Base-by-base conservation (phyloP, 106 monocot genomes). In the Allium fistulosum region DNA sequence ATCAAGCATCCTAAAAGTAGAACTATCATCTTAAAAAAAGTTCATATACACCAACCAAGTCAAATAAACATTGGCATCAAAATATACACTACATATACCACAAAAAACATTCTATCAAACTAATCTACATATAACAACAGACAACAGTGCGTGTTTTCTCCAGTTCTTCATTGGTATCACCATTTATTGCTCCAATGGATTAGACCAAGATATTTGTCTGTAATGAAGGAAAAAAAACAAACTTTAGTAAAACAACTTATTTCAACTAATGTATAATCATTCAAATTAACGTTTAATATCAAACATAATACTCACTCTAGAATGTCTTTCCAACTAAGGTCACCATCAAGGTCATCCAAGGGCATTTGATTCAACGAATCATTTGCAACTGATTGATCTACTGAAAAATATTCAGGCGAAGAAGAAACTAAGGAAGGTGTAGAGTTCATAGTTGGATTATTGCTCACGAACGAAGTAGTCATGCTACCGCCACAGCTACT, bases 351-450 rank as follows among this genome's bases (percentile, higher is more conserved):
- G 15, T 55, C 53, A 7, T 61, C 61, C 10, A 22, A 11, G 37
- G 37, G 37, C 37, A 37, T 37, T 37, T 5, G 37, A 37, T 37
- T 37, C 4, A 37, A 37, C 5, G 37, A 37, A 37, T 37, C 37
- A 37, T 37, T 37, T 37, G 37, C 37, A 37, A 1, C 37, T 11
- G 17, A 22, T 22, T 61, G 61, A 61, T 61, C 61, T 7, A 27
- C 26, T 6, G 67, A 11, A 61, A 61, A 15, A 45, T 52, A 50
- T 46, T 60, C 61, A 8, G 75, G 61, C 4, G 75, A 75, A 15
- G 75, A n/a, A 46, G 75, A 46, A 51, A 68, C 60, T 26, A 75
- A 61, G 28, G 60, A 61, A 68, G 75, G 68, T 0, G 68, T 17
- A 6, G 51, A 52, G 16, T 60, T n/a, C 12, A 37, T 16, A 49